A percentile compares a stretch with the other conserved stretches of the same genome.
Evolutionary conservation across 2,329 filamentous ascomycete species (phyloP).

Genomic region (Pseudopithomyces maydicus): DNA sequence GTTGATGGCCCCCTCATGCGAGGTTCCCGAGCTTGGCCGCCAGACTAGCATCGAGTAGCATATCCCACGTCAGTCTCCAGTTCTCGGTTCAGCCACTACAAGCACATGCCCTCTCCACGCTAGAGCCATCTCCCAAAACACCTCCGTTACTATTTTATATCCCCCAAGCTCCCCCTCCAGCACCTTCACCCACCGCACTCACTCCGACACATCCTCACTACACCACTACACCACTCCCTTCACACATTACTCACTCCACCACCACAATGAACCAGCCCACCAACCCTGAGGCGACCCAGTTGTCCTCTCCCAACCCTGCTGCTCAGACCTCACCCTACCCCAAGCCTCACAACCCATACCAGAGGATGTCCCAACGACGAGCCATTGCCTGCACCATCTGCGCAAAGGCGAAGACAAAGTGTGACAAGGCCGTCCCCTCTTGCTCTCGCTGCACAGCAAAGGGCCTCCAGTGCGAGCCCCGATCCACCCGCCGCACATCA

Average conservation of each 20-base stretch:
- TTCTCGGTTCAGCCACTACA: constrained; percentile 22
- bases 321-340: constrained; percentile 16
- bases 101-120: constrained; percentile 12
- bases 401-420: constrained; percentile 46
- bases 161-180: constrained; percentile 8
- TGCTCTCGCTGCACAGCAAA: constrained; percentile 44
- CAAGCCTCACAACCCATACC: constrained; percentile 31
- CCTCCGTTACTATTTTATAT: constrained; percentile 20
- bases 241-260: not conserved
- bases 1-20: constrained; percentile 20
- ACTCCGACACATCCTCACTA: constrained; percentile 6
- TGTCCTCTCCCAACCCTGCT: constrained; percentile 16
- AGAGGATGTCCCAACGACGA: constrained; percentile 38
- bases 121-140: constrained; percentile 18
- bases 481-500: constrained; percentile 44
- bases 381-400: constrained; percentile 47
- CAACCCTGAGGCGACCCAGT: constrained; percentile 18
- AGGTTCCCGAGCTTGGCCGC: constrained; percentile 23
- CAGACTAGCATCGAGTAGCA: constrained; percentile 22
- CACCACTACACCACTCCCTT: constrained; percentile 1
- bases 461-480: constrained; percentile 41
- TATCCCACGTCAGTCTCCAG: constrained; percentile 31
- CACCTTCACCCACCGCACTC: constrained; percentile 10
- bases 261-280: constrained; percentile 23
- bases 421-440: constrained; percentile 44